phyloP scores from a whole-genome alignment of 768 basidiomycete species.

The Pulveroboletus sp. region DNA sequence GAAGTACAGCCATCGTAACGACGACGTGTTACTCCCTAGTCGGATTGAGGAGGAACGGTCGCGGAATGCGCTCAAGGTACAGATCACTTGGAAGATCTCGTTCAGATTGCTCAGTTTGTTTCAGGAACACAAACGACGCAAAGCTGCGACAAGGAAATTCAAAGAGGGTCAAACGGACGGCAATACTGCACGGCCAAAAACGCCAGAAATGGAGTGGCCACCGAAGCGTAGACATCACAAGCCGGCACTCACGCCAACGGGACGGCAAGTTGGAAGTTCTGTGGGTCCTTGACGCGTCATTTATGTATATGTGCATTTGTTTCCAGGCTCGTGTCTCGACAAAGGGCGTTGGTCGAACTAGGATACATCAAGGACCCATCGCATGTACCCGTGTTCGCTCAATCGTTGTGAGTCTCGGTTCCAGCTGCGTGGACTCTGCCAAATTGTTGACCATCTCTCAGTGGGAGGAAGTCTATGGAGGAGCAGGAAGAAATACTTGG shows the following conservation, averaged over 20 bases:
- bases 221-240: slow-evolving; percentile 57
- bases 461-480: slow-evolving; percentile 38
- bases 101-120: slow-evolving; percentile 3
- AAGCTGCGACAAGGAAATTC: slow-evolving; percentile 20
- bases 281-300: neutral
- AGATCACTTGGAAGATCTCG: slow-evolving; percentile 1
- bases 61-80: slow-evolving; percentile 48
- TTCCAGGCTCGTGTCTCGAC: slow-evolving; percentile 48
- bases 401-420: slow-evolving; percentile 51
- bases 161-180: slow-evolving; percentile 7
- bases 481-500: slow-evolving; percentile 41
- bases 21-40: slow-evolving; percentile 62
- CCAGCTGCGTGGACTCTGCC: neutral
- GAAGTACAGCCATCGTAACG: slow-evolving; percentile 71
- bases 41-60: slow-evolving; percentile 63
- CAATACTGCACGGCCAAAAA: slow-evolving; percentile 16
- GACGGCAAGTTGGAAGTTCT: slow-evolving; percentile 41
- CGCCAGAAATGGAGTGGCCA: slow-evolving; percentile 54
- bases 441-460: slow-evolving; percentile 17
- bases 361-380: slow-evolving; percentile 51
- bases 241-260: slow-evolving; percentile 39
- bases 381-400: slow-evolving; percentile 56
- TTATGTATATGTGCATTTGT: neutral
- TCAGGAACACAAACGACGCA: slow-evolving; percentile 27
- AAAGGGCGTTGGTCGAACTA: slow-evolving; percentile 57